Base-by-base conservation (phyloP, 306 rosid species). In the Comarum palustre region DNA sequence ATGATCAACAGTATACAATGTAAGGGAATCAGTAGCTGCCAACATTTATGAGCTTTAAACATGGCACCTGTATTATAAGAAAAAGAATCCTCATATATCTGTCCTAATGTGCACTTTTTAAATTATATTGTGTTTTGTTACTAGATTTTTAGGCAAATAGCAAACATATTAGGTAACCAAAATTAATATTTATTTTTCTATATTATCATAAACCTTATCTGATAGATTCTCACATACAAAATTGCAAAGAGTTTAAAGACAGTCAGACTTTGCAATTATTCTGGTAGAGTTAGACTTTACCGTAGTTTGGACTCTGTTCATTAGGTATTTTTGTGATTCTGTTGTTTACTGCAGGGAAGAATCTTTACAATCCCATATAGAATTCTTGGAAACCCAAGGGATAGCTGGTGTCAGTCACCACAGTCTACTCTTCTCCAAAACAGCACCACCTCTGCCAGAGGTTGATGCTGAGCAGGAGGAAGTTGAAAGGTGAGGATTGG, bases 331-430 rank as follows among this genome's bases (percentile, higher is more conserved):
- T 73, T 51, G 22, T 78, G 45, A 55, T 64, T 68, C 72, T 69
- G 45, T 39, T 68, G 9, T 72, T 75, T 76, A 66, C 27, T 60
- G 41, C 31, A 93, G 98, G 88, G 89, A 86, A 42, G 91, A 77
- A 20, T 66, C 74, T 63, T 85, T 91, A 74, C 82, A 80, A 58
- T 73, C 75, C 48, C 94, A 93, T 55, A 81, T 93, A 39, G 80
- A 85, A 76, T 91, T 93, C 71, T 75, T 93, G 77, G 88, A 89
- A 71, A 81, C 87, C 73, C 85, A 54, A 64, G 94, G 97, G 55
- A 93, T 93, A 63, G 97, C 89, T 38, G 98, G 98, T 63, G 89
- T 93, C 58, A 93, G 97, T 86, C 88, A 93, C 82, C 98, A 93
- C 84, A 93, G 96, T 82, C 80, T 91, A 66, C 96, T 93, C 59